phyloP scores from a whole-genome alignment of 2,329 filamentous ascomycete species.

The Clonostachys solani region DNA sequence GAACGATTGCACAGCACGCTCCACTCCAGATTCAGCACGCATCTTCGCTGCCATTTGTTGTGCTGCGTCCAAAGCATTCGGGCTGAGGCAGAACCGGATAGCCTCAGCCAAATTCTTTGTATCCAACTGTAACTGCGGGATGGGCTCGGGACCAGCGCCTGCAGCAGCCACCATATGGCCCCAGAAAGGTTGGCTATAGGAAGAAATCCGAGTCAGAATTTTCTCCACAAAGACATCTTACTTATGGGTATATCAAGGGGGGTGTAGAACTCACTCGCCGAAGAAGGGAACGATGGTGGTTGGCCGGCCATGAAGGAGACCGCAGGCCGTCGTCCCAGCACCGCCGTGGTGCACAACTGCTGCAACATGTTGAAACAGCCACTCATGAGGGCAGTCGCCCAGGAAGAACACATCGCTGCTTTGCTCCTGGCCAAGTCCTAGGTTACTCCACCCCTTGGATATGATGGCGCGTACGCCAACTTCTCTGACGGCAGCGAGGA shows the following conservation, averaged over 20 bases:
- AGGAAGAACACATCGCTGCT: conserved; percentile 53
- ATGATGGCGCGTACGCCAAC: conserved; percentile 57
- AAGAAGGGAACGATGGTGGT: conserved; percentile 66
- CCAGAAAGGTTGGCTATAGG: conserved; percentile 34
- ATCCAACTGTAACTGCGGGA: conserved; percentile 26
- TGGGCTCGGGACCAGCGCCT: conserved; percentile 33
- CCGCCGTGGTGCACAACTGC: conserved; percentile 62
- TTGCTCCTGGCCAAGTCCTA: conserved; percentile 43
- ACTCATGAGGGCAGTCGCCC: conserved; percentile 61
- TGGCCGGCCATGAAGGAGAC: conserved; percentile 53
- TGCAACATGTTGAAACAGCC: conserved; percentile 56
- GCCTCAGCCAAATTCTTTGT: conserved; percentile 25
- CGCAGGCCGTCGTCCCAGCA: conserved; percentile 61
- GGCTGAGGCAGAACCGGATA: conserved; percentile 24
- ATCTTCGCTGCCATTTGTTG: conserved; percentile 1
- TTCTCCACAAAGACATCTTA: background rate
- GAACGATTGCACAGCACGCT: conserved; percentile 30
- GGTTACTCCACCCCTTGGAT: conserved; percentile 60
- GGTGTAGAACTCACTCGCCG: conserved; percentile 30
- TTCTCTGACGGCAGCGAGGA: conserved; percentile 51
- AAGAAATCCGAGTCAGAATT: background rate
- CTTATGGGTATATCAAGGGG: background rate
- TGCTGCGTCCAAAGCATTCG: conserved; percentile 13
- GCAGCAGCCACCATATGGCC: conserved; percentile 31
- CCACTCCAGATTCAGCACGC: conserved; percentile 1